Conservation (phyloP, 352 stramenopile genomes). For the Pythium insidiosum region DNA sequence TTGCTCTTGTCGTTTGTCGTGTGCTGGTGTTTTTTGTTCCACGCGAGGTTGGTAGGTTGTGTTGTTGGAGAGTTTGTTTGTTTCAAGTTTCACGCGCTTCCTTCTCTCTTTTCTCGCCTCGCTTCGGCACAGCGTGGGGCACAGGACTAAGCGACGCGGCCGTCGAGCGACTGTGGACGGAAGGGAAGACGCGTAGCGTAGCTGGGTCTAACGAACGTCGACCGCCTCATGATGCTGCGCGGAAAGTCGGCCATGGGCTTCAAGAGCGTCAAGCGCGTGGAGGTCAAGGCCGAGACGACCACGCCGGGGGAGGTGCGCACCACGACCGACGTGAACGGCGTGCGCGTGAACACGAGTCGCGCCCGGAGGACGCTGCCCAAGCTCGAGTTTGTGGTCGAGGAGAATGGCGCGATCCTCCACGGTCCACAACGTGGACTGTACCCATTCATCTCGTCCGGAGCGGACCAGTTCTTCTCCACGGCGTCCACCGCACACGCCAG, state of each 20-base stretch:
- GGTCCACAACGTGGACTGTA: constrained; percentile 56
- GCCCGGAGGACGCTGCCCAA: constrained; percentile 68
- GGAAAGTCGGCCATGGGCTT: constrained; percentile 76
- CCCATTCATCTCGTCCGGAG: constrained; percentile 20
- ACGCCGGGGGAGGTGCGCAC: constrained; percentile 70
- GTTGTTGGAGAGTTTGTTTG: no score
- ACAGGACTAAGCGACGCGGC: no score
- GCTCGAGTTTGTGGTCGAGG: constrained; percentile 80
- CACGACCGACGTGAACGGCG: constrained; percentile 50
- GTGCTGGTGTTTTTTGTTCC: no score
- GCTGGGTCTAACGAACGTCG: no score
- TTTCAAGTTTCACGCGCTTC: no score
- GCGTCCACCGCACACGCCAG: not conserved
- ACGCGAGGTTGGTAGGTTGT: no score
- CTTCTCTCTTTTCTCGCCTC: no score
- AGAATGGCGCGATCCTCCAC: constrained; percentile 72
- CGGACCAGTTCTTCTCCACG: not conserved
- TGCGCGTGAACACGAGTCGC: constrained; percentile 49
- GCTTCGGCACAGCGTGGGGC: no score
- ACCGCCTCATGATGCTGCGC: constrained; percentile 32
- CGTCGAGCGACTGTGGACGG: no score
- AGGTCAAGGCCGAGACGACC: constrained; percentile 85
- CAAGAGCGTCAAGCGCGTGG: constrained; percentile 67
- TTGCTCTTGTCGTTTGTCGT: no score
- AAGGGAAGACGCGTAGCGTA: not conserved